Evolutionary conservation across 495 filamentous ascomycete species (phyloP).

Genomic region (Astrothelium macrocarpum): DNA sequence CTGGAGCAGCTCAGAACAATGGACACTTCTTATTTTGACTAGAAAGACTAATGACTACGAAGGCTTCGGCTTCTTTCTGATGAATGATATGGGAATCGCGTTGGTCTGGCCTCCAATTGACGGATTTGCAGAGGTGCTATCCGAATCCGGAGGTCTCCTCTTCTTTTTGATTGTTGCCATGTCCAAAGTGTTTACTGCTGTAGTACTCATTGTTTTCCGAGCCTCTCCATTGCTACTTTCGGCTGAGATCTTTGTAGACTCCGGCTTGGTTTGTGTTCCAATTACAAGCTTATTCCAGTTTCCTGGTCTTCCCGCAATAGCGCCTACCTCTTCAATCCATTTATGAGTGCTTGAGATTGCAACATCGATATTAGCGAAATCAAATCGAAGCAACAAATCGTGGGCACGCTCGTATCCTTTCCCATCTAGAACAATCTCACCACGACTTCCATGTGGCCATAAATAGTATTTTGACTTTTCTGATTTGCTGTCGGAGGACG

Average conservation of each 20-base stretch:
- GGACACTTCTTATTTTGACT: not conserved
- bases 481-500: constrained; percentile 18
- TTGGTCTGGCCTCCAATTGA: not conserved
- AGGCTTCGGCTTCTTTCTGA: constrained; percentile 4
- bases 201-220: not conserved
- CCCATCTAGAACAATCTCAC: constrained; percentile 58
- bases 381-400: constrained; percentile 70
- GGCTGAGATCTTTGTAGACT: not conserved
- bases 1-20: too few relatives aligned
- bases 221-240: not conserved
- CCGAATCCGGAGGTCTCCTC: not conserved
- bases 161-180: not conserved
- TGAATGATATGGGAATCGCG: not conserved
- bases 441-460: constrained; percentile 60
- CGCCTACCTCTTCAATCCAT: constrained; percentile 58
- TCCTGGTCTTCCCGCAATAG: constrained; percentile 39
- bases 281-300: constrained; percentile 47
- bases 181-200: not conserved
- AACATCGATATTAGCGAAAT: constrained; percentile 66
- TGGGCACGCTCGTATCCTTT: constrained; percentile 66
- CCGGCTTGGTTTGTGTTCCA: constrained; percentile 33
- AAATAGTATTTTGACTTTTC: constrained; percentile 50
- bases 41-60: not conserved
- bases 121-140: not conserved
- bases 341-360: constrained; percentile 57